phyloP scores from a whole-genome alignment of 2,329 filamentous ascomycete species.

The Pseudocercospora fijiensis region DNA sequence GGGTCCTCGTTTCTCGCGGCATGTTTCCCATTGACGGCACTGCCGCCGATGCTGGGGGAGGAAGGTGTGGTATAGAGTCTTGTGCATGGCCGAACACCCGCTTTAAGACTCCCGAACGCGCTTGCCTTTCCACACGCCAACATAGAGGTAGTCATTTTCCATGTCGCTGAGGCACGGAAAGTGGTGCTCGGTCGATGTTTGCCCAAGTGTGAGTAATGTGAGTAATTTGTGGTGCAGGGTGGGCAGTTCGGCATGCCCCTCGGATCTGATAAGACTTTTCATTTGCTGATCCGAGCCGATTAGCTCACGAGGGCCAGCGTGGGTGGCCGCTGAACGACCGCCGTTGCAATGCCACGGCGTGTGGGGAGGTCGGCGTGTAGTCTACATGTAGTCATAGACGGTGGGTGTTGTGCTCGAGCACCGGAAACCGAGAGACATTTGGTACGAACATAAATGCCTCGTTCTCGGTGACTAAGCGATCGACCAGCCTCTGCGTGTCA shows the following conservation, averaged over 20 bases:
- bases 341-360: neutral
- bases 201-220: neutral
- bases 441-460: neutral
- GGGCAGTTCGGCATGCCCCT: neutral
- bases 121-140: slow-evolving; percentile 40
- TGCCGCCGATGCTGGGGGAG: slow-evolving; percentile 7
- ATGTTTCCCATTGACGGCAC: slow-evolving; percentile 28
- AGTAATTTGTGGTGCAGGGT: slow-evolving; percentile 4
- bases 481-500: neutral
- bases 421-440: neutral
- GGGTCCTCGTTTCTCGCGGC: slow-evolving; percentile 26
- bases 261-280: neutral
- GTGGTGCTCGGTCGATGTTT: neutral
- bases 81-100: slow-evolving; percentile 17
- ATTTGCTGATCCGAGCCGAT: slow-evolving; percentile 11
- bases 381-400: neutral
- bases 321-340: neutral
- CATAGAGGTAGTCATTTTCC: slow-evolving; percentile 41
- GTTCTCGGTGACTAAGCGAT: neutral
- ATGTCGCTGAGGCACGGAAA: slow-evolving; percentile 10
- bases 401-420: neutral
- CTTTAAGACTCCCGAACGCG: slow-evolving; percentile 32
- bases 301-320: neutral
- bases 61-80: slow-evolving; percentile 18
- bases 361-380: neutral